Base-by-base conservation (phyloP, 2,329 filamentous ascomycete species). In the Arthrobotrys conoides region DNA sequence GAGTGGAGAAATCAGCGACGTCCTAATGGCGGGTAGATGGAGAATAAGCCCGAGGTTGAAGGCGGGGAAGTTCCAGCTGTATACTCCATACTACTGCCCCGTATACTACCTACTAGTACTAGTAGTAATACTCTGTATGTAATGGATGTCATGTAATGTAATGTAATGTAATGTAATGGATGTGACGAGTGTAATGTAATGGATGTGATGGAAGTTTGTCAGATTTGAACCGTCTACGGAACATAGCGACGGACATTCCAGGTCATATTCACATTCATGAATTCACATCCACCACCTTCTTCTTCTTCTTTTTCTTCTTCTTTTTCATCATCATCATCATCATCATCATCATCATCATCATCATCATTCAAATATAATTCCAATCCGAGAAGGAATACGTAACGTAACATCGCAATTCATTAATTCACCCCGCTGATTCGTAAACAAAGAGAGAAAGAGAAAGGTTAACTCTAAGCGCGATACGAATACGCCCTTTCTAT, bases 1-100 rank as follows among this genome's bases (percentile, higher is more conserved):
- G 38, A 61, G 73, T 77, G 73, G 73, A 77, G 73, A 71, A 71
- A 77, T 63, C 36, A 59, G 65, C 61, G 46, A 55, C 48, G 55
- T 14, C 16, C 33, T 30, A 48, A 57, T 41, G 71, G 61, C 73
- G 73, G 73, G 61, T 71, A 64, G 67, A 71, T 77, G 73, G 73
- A 77, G 55, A 63, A 61, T 61, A 55, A 61, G 59, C 65, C 72
- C 72, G 72, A 76, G 65, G 66, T 66, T 18, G 49, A 44, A 53
- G 66, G 67, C 51, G 57, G 38, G 51, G 55, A 71, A 53, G 27
- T 30, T 30, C 27, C 27, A 30, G 27, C 6, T n/a, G n/a, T n/a
- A n/a, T n/a, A n/a, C n/a, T n/a, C n/a, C n/a, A n/a, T n/a, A n/a
- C n/a, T n/a, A n/a, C n/a, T n/a, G n/a, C n/a, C n/a, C n/a, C n/a